Conservation (phyloP, 2,329 filamentous ascomycete species). For the Claviceps sp. region DNA sequence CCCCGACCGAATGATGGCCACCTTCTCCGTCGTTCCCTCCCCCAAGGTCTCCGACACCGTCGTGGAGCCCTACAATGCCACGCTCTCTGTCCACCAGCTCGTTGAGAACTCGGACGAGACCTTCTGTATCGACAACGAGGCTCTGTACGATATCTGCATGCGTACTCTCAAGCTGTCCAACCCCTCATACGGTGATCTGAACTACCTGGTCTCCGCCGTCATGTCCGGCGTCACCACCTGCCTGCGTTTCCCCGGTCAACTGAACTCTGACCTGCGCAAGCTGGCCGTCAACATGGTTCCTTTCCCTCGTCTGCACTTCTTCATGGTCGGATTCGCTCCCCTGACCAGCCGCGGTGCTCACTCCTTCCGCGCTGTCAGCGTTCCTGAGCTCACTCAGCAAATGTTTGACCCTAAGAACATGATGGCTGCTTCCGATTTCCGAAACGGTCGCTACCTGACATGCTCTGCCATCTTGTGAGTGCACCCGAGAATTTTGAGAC, state of each 20-base stretch:
- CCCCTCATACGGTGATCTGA: slow-evolving; percentile 96
- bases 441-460: slow-evolving; percentile 97
- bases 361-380: slow-evolving; percentile 93
- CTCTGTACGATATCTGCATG: slow-evolving; percentile 99
- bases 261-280: slow-evolving; percentile 99
- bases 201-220: slow-evolving; percentile 97
- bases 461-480: slow-evolving; percentile 83
- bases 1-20: slow-evolving; percentile 99
- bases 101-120: slow-evolving; percentile 99
- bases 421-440: slow-evolving; percentile 99
- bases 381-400: slow-evolving; percentile 97
- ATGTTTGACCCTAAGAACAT: slow-evolving; percentile 99
- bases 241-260: slow-evolving; percentile 97
- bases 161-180: slow-evolving; percentile 97
- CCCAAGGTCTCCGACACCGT: slow-evolving; percentile 99
- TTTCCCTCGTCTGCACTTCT: slow-evolving; percentile 99
- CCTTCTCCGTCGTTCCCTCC: slow-evolving; percentile 95
- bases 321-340: slow-evolving; percentile 99
- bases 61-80: slow-evolving; percentile 99
- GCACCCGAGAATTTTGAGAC: slow-evolving; percentile 34
- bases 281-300: slow-evolving; percentile 99
- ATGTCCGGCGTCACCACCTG: slow-evolving; percentile 99
- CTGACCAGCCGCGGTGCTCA: slow-evolving; percentile 73
- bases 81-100: slow-evolving; percentile 95
- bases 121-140: slow-evolving; percentile 99